Base-by-base conservation (phyloP, 1,139 yeast species). In the Blastobotrys niveus region DNA sequence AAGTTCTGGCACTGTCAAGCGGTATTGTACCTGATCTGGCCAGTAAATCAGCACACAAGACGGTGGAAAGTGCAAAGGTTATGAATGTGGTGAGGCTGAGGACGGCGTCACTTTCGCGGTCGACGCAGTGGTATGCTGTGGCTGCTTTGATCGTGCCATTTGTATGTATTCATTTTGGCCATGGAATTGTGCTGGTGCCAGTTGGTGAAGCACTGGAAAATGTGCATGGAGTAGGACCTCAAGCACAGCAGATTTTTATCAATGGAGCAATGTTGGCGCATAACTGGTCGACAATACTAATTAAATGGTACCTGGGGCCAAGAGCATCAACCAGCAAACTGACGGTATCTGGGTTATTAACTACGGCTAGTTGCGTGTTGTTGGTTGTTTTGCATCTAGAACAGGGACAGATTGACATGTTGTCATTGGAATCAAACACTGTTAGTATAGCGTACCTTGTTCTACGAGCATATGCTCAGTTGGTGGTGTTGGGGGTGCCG, bases 161-260 rank as follows among this genome's bases (percentile, higher is more conserved):
- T 19, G 15, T 37, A 18, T 42, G 41, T 29, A 33, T 42, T 31
- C 45, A 42, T 32, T 42, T 42, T 21, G 45, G 45, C 5, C 30
- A 37, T 14, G 45, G 45, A 2, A 37, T 42, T 18, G 9, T 42
- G 9, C 18, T 37, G n/a, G 32, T 18, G n/a, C 19, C 25, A 15
- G 14, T 37, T 14, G 34, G 22, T 10, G 38, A 42, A n/a, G 24
- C 30, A 3, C 21, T 42, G 29, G 45, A 37, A 25, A 4, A 30
- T 3, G 12, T 4, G 7, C 26, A 42, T 26, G 45, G 45, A 5
- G 18, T 38, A 20, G 32, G 32, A 18, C 19, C 33, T n/a, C 14
- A 21, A 6, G 20, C 17, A 12, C 41, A 42, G 32, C 41, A 38
- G 29, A 37, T 42, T 18, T 6, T 32, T 9, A 38, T 42, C 18